These are phyloP conservation scores for Astrocystis sublimbata DNA, from an alignment of 495 filamentous ascomycete genomes.

Conservation along the genomic window DNA sequence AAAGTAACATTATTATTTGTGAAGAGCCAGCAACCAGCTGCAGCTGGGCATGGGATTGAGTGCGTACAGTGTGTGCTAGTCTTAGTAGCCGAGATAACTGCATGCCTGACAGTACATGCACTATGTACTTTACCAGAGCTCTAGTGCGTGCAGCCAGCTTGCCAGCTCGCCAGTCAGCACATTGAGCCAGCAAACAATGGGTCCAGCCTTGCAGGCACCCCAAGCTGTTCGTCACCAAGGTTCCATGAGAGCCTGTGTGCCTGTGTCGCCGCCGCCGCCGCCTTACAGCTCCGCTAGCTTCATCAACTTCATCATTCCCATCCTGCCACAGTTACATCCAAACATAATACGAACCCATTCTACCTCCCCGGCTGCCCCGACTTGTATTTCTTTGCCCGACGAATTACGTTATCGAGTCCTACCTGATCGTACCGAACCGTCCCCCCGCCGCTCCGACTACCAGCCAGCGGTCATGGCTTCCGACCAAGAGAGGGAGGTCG, in stretches of 20 bases:
- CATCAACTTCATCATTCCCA: background rate
- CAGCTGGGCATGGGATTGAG: background rate
- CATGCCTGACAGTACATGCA: background rate
- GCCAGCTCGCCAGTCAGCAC: no score
- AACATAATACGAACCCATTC: background rate
- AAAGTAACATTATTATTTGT: no score
- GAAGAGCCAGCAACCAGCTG: no score
- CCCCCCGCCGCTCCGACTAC: background rate
- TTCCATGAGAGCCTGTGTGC: no score
- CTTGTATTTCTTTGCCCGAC: background rate
- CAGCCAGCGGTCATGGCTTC: constrained; percentile 37
- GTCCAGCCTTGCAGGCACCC: constrained; percentile 16
- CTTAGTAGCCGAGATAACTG: no score
- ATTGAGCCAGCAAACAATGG: background rate
- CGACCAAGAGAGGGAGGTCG: constrained; percentile 71
- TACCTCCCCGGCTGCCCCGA: background rate
- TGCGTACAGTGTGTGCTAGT: background rate
- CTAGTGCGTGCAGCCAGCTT: no score
- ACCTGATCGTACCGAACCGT: background rate
- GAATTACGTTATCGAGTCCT: background rate
- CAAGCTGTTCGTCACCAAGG: constrained; percentile 18
- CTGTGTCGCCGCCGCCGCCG: background rate
- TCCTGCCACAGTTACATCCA: background rate
- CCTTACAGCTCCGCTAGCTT: constrained; percentile 1
- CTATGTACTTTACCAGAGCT: background rate